phyloP scores from a whole-genome alignment of 129 eudicot genomes.

The Deinandra increscens region DNA sequence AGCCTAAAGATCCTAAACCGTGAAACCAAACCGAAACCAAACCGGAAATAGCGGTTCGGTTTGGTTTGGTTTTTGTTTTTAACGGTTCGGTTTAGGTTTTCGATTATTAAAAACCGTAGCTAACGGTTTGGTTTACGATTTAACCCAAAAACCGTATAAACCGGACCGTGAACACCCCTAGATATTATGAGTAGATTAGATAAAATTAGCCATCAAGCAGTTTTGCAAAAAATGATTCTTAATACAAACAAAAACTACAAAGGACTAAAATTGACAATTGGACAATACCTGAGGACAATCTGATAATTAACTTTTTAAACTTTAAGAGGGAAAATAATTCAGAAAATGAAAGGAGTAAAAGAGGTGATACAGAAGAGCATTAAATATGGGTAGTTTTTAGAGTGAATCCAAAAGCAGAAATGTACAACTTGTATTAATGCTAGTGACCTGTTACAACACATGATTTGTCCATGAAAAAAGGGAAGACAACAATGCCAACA shows the following conservation, averaged over 20 bases:
- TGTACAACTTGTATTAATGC: slow-evolving; percentile 41
- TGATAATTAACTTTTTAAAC: slow-evolving; percentile 16
- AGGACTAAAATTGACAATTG: slow-evolving; percentile 25
- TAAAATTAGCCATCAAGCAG: too few relatives aligned
- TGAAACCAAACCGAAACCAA: too few relatives aligned
- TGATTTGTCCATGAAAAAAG: slow-evolving; percentile 40
- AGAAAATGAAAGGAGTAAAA: slow-evolving; percentile 38
- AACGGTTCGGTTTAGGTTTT: too few relatives aligned
- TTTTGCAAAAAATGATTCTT: too few relatives aligned
- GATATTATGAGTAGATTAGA: too few relatives aligned
- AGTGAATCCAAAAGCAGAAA: slow-evolving; percentile 44
- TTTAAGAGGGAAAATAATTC: slow-evolving; percentile 25
- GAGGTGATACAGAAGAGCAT: slow-evolving; percentile 36
- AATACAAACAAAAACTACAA: not conserved
- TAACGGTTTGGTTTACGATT: too few relatives aligned
- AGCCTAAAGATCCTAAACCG: too few relatives aligned
- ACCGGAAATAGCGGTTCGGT: too few relatives aligned
- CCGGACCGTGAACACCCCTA: too few relatives aligned
- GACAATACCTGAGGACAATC: not conserved
- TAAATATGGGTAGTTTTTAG: slow-evolving; percentile 21
- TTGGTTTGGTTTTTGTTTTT: too few relatives aligned
- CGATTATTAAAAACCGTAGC: too few relatives aligned
- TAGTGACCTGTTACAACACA: slow-evolving; percentile 38
- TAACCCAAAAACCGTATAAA: too few relatives aligned
- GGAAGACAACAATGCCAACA: slow-evolving; percentile 32